phyloP scores from a whole-genome alignment of 2,329 filamentous ascomycete genomes.

The Knoxdaviesia capensis region DNA sequence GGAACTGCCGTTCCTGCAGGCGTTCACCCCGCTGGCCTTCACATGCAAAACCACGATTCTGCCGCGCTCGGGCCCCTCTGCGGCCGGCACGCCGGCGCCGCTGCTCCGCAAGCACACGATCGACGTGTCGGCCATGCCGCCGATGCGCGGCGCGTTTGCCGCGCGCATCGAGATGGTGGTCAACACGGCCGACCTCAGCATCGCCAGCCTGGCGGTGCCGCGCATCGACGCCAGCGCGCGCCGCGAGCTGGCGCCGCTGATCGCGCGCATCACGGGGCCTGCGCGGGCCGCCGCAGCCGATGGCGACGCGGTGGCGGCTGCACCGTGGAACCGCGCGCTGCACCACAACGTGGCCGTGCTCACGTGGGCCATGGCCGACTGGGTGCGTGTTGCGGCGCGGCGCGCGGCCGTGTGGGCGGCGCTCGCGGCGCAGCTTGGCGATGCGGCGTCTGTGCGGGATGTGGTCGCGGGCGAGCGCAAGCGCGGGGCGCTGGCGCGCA shows the following conservation, averaged over 20 bases:
- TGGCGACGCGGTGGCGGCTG: not conserved
- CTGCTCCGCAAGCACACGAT: constrained; percentile 35
- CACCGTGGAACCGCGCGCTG: constrained; percentile 18
- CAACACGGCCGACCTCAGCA: constrained; percentile 26
- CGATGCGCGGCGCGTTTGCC: constrained; percentile 30
- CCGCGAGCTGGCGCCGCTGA: constrained; percentile 34
- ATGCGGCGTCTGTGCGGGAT: constrained; percentile 11
- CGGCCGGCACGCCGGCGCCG: constrained; percentile 11
- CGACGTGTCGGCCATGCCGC: constrained; percentile 24
- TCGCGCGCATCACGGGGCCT: constrained; percentile 20
- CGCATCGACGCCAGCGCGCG: constrained; percentile 36
- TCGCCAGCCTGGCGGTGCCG: constrained; percentile 31
- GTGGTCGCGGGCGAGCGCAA: constrained; percentile 13
- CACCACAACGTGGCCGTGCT: constrained; percentile 37
- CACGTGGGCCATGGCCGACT: constrained; percentile 49
- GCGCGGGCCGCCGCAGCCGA: constrained; percentile 11
- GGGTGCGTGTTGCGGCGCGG: constrained; percentile 38
- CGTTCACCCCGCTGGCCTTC: constrained; percentile 50
- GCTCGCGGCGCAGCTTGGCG: constrained; percentile 26
- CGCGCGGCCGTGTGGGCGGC: constrained; percentile 43
- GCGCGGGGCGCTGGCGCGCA: constrained; percentile 11
- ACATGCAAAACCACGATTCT: constrained; percentile 29
- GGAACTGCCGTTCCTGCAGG: constrained; percentile 46
- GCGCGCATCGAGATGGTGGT: constrained; percentile 38
- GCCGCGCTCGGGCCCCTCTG: too few species aligned